Conservation (phyloP, 2,329 filamentous ascomycete genomes). For the Didymella segeticola region DNA sequence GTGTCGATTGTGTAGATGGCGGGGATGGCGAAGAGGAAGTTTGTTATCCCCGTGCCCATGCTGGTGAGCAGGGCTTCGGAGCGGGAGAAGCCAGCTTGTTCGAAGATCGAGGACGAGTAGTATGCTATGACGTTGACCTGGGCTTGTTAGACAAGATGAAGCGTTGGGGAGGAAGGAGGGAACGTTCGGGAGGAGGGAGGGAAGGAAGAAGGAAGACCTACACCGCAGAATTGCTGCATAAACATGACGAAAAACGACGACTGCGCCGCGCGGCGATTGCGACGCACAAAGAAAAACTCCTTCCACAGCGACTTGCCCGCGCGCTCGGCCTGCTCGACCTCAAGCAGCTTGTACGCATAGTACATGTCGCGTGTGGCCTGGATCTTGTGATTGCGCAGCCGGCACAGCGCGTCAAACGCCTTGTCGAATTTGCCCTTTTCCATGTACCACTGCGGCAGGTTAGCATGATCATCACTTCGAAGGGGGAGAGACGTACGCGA, state of each 20-base stretch:
- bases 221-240: conserved; percentile 46
- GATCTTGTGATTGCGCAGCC: conserved; percentile 61
- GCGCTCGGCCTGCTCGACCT: conserved; percentile 45
- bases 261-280: conserved; percentile 44
- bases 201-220: conserved; percentile 20
- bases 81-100: conserved; percentile 43
- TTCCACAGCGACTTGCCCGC: conserved; percentile 41
- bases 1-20: conserved; percentile 55
- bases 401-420: conserved; percentile 50
- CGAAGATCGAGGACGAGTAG: conserved; percentile 36
- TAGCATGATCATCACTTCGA: not conserved
- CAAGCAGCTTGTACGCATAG: conserved; percentile 52
- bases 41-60: conserved; percentile 54
- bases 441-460: conserved; percentile 32
- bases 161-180: not conserved
- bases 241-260: conserved; percentile 47
- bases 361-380: conserved; percentile 64
- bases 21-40: conserved; percentile 56
- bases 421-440: conserved; percentile 45
- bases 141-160: not conserved
- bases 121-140: conserved; percentile 13
- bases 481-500: not conserved
- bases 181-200: not conserved
- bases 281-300: conserved; percentile 43
- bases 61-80: conserved; percentile 49